Conservation (phyloP, 345 rosid species). For the Reutealis trisperma region DNA sequence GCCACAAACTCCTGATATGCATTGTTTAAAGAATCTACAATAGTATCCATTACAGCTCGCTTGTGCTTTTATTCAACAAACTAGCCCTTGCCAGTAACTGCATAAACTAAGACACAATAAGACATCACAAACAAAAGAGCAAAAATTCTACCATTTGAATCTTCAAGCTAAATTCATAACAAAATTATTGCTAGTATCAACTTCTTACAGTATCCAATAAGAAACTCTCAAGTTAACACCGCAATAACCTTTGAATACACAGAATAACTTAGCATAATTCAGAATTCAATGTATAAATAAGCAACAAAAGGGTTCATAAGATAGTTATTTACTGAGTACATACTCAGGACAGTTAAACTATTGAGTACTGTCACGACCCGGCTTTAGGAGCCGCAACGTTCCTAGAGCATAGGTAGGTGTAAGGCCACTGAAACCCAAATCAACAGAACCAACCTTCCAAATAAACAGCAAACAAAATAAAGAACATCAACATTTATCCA, state of each 20-base stretch:
- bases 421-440: too few relatives aligned
- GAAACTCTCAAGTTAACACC: not conserved
- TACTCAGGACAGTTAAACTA: too few relatives aligned
- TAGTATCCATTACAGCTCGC: conserved; percentile 50
- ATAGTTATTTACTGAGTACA: too few relatives aligned
- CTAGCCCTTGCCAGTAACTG: not conserved
- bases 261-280: too few relatives aligned
- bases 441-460: too few relatives aligned
- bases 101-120: not conserved
- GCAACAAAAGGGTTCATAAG: too few relatives aligned
- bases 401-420: too few relatives aligned
- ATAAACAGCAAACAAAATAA: too few relatives aligned
- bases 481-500: too few relatives aligned
- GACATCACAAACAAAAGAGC: not conserved
- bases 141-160: not conserved
- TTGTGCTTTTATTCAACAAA: not conserved
- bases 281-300: not conserved
- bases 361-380: too few relatives aligned
- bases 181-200: not conserved
- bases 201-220: not conserved
- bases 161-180: not conserved
- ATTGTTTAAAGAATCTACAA: conserved; percentile 66
- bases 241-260: too few relatives aligned
- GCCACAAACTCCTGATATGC: conserved; percentile 82
- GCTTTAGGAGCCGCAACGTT: too few relatives aligned